These are phyloP conservation scores for Grifola frondosa DNA, from an alignment of 1,284 basidiomycete species.

Conservation along the genomic window DNA sequence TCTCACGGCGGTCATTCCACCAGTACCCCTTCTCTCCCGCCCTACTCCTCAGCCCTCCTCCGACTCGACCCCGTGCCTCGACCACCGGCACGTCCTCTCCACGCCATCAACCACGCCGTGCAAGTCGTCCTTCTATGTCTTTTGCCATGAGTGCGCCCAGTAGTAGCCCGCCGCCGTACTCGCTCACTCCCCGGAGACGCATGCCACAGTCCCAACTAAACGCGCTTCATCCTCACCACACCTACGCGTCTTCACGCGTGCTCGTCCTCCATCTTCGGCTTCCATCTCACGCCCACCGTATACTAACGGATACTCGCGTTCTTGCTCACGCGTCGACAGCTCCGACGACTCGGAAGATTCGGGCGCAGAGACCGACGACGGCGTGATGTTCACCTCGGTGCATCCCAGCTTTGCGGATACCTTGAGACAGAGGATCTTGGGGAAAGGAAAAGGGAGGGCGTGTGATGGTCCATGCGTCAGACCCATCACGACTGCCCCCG, in stretches of 20 bases:
- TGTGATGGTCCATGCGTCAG: constrained; percentile 20
- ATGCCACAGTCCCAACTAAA: constrained; percentile 2
- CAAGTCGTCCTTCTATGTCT: not conserved
- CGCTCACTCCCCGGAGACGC: constrained; percentile 20
- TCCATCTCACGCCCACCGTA: constrained; percentile 12
- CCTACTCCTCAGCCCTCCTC: not conserved
- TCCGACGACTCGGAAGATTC: constrained; percentile 26
- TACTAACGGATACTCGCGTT: constrained; percentile 13
- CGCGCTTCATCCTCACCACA: constrained; percentile 19
- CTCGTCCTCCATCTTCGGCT: constrained; percentile 1
- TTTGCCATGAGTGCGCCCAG: constrained; percentile 19
- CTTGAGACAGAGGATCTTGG: constrained; percentile 36
- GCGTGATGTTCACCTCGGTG: constrained; percentile 29
- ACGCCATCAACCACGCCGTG: constrained; percentile 4
- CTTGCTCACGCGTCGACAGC: constrained; percentile 9
- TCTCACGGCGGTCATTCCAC: not conserved
- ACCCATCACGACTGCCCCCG: constrained; percentile 62
- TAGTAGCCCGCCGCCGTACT: constrained; percentile 22
- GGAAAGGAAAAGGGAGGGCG: constrained; percentile 31
- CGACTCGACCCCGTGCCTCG: constrained; percentile 9
- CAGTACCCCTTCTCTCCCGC: not conserved
- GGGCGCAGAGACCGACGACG: constrained; percentile 29
- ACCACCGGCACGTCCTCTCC: constrained; percentile 6
- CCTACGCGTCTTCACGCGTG: constrained; percentile 6
- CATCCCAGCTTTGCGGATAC: constrained; percentile 16